phyloP scores from a whole-genome alignment of 2,329 filamentous ascomycete species.

The Truncatella angustata region DNA sequence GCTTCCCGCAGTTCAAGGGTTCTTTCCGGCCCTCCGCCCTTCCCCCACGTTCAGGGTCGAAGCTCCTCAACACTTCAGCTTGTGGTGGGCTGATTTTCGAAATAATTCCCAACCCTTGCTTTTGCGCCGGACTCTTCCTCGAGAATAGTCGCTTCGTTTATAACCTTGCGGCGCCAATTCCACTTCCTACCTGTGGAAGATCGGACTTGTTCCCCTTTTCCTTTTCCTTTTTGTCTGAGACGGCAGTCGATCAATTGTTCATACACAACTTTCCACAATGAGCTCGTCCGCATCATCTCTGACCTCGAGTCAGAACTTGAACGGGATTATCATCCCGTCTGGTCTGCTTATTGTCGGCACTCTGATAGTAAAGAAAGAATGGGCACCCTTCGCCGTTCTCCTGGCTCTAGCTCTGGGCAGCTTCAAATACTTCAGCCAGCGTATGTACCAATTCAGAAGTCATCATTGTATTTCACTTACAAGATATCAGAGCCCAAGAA shows the following conservation, averaged over 20 bases:
- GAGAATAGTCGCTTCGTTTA: neutral
- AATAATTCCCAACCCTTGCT: constrained; percentile 6
- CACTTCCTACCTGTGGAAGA: neutral
- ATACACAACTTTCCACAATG: constrained; percentile 29
- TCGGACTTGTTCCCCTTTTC: neutral
- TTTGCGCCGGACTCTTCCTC: neutral
- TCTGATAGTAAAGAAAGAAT: constrained; percentile 76
- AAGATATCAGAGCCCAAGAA: constrained; percentile 64
- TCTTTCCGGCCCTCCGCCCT: too few relatives aligned
- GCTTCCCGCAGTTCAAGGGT: neutral
- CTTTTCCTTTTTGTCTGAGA: neutral
- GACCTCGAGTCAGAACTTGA: constrained; percentile 63
- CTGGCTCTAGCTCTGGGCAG: constrained; percentile 65
- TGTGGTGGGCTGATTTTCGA: constrained; percentile 6
- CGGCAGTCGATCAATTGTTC: neutral
- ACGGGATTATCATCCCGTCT: constrained; percentile 83
- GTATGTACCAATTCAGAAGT: constrained; percentile 49
- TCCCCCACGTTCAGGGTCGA: too few relatives aligned
- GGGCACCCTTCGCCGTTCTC: constrained; percentile 66
- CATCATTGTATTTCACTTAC: constrained; percentile 16
- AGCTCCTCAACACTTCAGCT: constrained; percentile 8
- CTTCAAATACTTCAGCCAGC: constrained; percentile 68
- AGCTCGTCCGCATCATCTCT: constrained; percentile 33
- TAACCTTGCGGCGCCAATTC: neutral
- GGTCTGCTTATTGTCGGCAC: constrained; percentile 74